phyloP scores from a whole-genome alignment of 2,329 filamentous ascomycete genomes.

The Fusarium palustre region DNA sequence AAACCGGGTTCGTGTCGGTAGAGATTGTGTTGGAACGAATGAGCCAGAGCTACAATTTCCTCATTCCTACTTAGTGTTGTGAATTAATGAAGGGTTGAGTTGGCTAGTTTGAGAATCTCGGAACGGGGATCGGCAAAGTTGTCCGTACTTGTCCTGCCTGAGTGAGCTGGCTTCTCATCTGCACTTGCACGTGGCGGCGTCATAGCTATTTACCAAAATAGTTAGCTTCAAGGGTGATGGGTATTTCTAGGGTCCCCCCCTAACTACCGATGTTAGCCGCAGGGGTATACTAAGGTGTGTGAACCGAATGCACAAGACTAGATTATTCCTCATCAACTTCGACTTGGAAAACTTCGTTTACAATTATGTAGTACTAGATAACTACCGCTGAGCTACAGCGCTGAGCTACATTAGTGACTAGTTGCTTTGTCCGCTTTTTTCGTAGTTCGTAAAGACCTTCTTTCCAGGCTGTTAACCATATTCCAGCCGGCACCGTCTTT shows the following conservation, averaged over 20 bases:
- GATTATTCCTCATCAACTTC: neutral
- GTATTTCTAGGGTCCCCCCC: neutral
- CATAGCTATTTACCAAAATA: conserved; percentile 27
- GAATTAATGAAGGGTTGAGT: neutral
- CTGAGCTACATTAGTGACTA: neutral
- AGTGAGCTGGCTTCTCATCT: conserved; percentile 36
- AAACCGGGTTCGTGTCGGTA: neutral
- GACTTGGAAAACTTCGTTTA: neutral
- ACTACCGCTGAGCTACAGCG: neutral
- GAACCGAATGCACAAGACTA: neutral
- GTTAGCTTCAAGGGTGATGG: conserved; percentile 10
- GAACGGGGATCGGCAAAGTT: conserved; percentile 40
- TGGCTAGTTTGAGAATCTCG: conserved; percentile 15
- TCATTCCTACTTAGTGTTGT: neutral
- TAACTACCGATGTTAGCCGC: conserved; percentile 42
- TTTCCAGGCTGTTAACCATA: neutral
- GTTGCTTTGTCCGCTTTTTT: neutral
- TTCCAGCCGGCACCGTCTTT: neutral
- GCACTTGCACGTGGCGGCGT: conserved; percentile 36
- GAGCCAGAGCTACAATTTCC: neutral
- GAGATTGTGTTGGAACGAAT: neutral
- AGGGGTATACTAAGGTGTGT: neutral
- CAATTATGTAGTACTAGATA: neutral
- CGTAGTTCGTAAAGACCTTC: neutral
- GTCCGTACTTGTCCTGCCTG: neutral